These are phyloP conservation scores for Colletotrichum navitas DNA, from an alignment of 2,329 filamentous ascomycete genomes.

Conservation along the genomic window DNA sequence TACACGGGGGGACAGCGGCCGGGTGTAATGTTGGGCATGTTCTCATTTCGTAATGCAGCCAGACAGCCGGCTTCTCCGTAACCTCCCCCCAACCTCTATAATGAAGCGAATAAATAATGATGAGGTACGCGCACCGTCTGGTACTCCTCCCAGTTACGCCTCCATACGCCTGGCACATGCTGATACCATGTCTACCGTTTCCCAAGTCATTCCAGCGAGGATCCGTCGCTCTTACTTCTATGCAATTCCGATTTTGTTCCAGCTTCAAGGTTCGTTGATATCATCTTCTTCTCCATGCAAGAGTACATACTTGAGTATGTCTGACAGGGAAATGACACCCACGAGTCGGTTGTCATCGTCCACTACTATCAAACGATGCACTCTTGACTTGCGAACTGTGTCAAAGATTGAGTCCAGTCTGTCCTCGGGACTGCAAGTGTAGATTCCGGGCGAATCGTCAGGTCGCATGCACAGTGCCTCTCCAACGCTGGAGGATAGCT, in stretches of 20 bases:
- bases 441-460: conserved; percentile 95
- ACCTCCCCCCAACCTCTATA: conserved; percentile 36
- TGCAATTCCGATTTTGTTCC: conserved; percentile 35
- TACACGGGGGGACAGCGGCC: not conserved
- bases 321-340: conserved; percentile 92
- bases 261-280: conserved; percentile 15
- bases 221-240: conserved; percentile 41
- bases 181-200: conserved; percentile 42
- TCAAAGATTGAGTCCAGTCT: conserved; percentile 96
- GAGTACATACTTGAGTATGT: conserved; percentile 95
- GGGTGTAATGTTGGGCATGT: conserved; percentile 19
- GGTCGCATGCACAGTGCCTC: conserved; percentile 89
- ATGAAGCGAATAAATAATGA: conserved; percentile 37
- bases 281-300: conserved; percentile 78
- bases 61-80: conserved; percentile 25
- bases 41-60: conserved; percentile 42
- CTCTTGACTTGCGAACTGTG: conserved; percentile 93
- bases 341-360: conserved; percentile 89
- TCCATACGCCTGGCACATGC: conserved; percentile 53
- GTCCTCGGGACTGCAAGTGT: conserved; percentile 93
- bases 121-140: conserved; percentile 39
- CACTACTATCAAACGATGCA: conserved; percentile 92
- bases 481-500: conserved; percentile 86
- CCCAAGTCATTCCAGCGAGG: conserved; percentile 42
- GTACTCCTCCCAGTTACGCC: conserved; percentile 42